Evolutionary conservation across 2,329 filamentous ascomycete genomes (phyloP).

Genomic region (Pseudophaeomoniella oleicola): DNA sequence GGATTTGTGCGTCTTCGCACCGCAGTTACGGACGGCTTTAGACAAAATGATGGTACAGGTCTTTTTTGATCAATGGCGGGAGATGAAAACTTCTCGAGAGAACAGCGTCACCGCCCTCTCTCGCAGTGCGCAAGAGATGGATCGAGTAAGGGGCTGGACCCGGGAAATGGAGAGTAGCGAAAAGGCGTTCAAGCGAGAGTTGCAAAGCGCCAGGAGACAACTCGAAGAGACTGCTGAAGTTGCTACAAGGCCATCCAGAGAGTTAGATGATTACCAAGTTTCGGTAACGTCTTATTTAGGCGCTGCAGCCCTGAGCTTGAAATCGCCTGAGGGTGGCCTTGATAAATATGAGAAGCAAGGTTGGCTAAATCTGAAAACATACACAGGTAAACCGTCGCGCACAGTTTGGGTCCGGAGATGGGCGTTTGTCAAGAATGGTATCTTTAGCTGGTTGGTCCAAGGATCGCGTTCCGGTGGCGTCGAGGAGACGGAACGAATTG

Average conservation of each 20-base stretch:
- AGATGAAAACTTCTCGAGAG: conserved; percentile 62
- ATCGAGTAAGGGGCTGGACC: conserved; percentile 82
- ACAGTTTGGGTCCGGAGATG: conserved; percentile 84
- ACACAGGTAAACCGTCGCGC: conserved; percentile 76
- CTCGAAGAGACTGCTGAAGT: conserved; percentile 65
- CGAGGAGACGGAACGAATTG: conserved; percentile 90
- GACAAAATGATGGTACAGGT: conserved; percentile 77
- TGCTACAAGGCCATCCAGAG: conserved; percentile 64
- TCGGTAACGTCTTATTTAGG: conserved; percentile 83
- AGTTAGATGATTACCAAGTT: conserved; percentile 81
- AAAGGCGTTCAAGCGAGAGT: conserved; percentile 63
- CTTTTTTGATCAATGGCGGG: conserved; percentile 75
- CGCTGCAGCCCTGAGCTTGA: conserved; percentile 28
- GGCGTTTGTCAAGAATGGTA: conserved; percentile 92
- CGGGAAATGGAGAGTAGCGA: conserved; percentile 91
- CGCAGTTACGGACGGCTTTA: conserved; percentile 68
- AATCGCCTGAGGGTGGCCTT: conserved; percentile 36
- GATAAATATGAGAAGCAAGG: conserved; percentile 64
- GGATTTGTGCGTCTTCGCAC: conserved; percentile 81
- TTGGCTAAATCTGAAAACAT: conserved; percentile 73
- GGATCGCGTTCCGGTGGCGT: conserved; percentile 68
- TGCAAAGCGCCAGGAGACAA: conserved; percentile 63
- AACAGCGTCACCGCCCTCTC: conserved; percentile 45
- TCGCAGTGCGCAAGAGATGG: conserved; percentile 66
- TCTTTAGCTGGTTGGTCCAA: conserved; percentile 88